phyloP scores from a whole-genome alignment of 768 basidiomycete genomes.

The Panaeolus cyanescens region DNA sequence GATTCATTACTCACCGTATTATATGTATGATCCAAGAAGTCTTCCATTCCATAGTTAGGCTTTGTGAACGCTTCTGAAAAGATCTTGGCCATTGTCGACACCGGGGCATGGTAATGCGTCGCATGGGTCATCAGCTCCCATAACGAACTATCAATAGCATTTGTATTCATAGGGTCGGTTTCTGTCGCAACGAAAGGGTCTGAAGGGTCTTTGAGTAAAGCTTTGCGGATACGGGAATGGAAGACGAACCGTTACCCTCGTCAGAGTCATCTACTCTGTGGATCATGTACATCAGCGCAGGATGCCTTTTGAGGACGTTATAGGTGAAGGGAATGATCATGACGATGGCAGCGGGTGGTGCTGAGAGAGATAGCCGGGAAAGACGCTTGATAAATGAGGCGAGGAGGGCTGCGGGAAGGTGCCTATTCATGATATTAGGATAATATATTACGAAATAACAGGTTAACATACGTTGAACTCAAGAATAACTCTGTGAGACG shows the following conservation, averaged over 20 bases:
- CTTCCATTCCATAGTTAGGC: constrained; percentile 86
- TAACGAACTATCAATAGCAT: constrained; percentile 83
- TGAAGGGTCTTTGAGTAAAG: constrained; percentile 2
- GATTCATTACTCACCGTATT: constrained; percentile 56
- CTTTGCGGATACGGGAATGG: neutral
- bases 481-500: constrained; percentile 89
- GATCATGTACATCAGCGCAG: constrained; percentile 90
- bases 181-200: constrained; percentile 75
- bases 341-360: constrained; percentile 89
- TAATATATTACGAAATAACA: too few species aligned
- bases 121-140: constrained; percentile 89
- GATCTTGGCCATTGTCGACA: constrained; percentile 87
- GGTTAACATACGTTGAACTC: constrained; percentile 75
- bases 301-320: constrained; percentile 91
- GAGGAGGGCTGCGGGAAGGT: constrained; percentile 87
- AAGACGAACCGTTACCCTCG: constrained; percentile 32
- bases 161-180: constrained; percentile 71
- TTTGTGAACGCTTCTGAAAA: constrained; percentile 95
- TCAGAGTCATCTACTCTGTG: constrained; percentile 57
- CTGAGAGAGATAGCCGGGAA: constrained; percentile 77
- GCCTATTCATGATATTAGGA: constrained; percentile 37
- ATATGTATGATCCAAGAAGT: constrained; percentile 95
- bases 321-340: constrained; percentile 93
- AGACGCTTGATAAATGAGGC: constrained; percentile 95
- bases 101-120: constrained; percentile 81